Evolutionary conservation across 805 yeast species (phyloP).

Genomic region (Dipodascus albidus): DNA sequence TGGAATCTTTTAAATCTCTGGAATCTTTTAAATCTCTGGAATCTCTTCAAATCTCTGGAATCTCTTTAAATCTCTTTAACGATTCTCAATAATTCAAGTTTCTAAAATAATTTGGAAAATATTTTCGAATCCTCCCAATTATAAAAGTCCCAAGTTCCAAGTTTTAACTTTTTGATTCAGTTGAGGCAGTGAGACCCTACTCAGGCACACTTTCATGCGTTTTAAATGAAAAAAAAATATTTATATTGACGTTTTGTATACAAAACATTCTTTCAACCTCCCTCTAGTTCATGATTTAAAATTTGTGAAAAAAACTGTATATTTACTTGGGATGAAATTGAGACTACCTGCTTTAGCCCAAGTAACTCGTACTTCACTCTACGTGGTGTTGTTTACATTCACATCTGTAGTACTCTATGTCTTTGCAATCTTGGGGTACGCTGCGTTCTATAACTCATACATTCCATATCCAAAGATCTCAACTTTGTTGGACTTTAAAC

Average conservation of each 20-base stretch:
- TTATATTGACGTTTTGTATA: too few relatives aligned
- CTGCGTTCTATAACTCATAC: conserved; percentile 12
- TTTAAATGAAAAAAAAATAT: too few relatives aligned
- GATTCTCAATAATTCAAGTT: too few relatives aligned
- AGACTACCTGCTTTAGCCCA: not conserved
- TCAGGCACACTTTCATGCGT: too few relatives aligned
- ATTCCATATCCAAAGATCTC: conserved; percentile 14
- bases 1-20: too few relatives aligned
- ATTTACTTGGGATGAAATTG: not conserved
- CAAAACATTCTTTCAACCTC: not conserved
- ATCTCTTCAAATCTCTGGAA: too few relatives aligned
- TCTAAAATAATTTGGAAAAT: not conserved
- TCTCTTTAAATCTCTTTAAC: too few relatives aligned
- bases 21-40: too few relatives aligned
- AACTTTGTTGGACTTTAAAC: conserved; percentile 14
- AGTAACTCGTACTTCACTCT: not conserved
- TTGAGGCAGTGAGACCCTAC: not conserved
- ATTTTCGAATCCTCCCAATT: not conserved
- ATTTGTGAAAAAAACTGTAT: not conserved
- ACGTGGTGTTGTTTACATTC: not conserved
- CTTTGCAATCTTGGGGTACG: conserved; percentile 14
- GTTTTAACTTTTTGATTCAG: not conserved
- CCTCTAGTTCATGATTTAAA: too few relatives aligned
- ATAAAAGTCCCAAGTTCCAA: not conserved
- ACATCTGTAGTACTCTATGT: conserved; percentile 6